Evolutionary conservation across 1,139 yeast species (phyloP).

Genomic region (Candida frijolesensis): DNA sequence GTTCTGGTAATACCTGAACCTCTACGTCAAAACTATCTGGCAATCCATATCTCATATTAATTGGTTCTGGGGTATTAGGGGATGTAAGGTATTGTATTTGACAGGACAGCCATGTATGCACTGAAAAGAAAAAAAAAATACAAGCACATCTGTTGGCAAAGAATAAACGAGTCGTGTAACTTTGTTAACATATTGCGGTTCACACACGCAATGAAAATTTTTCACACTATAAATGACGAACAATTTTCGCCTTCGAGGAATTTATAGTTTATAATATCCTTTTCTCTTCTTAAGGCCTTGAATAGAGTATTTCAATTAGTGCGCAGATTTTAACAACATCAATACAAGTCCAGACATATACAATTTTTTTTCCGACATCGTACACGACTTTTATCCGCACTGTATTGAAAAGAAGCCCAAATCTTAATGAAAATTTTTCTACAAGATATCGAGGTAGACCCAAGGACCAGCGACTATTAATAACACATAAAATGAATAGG

Average conservation of each 20-base stretch:
- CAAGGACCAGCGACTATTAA: neutral
- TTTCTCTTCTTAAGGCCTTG: too few relatives aligned
- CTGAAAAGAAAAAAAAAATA: slow-evolving; percentile 1
- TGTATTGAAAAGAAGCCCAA: neutral
- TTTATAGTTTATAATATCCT: too few relatives aligned
- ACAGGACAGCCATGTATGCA: neutral
- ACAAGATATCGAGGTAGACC: too few relatives aligned
- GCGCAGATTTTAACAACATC: neutral
- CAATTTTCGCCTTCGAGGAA: too few relatives aligned
- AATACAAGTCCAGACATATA: neutral
- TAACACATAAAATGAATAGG: slow-evolving; percentile 20
- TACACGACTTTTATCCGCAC: slow-evolving; percentile 3
- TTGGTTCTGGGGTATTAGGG: neutral
- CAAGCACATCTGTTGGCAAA: too few relatives aligned
- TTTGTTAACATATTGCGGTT: too few relatives aligned
- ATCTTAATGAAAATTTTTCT: slow-evolving; percentile 8
- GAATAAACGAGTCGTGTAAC: too few relatives aligned
- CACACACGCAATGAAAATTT: too few relatives aligned
- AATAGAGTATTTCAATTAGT: too few relatives aligned
- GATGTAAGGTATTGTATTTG: neutral
- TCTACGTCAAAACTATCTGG: slow-evolving; percentile 27
- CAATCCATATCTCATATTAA: slow-evolving; percentile 25
- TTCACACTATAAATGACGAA: too few relatives aligned
- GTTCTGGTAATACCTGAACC: slow-evolving; percentile 13
- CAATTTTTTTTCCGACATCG: neutral